Conservation (phyloP, 2,329 filamentous ascomycete genomes). For the Botrytis galanthina region DNA sequence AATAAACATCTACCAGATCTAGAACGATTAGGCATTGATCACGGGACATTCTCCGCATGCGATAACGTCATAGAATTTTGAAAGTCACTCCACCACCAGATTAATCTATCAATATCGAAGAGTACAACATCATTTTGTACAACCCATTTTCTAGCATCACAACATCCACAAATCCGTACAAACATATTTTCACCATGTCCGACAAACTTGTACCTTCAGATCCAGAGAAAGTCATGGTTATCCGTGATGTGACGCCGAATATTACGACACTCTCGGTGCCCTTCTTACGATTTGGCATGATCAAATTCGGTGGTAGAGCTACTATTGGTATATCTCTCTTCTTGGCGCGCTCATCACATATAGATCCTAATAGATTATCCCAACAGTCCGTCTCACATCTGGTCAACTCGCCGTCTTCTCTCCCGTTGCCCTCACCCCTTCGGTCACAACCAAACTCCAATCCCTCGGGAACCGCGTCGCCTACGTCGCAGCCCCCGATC, state of each 20-base stretch:
- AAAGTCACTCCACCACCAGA: background rate
- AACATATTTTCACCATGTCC: conserved; percentile 48
- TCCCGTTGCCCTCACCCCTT: conserved; percentile 78
- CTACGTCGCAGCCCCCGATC: conserved; percentile 85
- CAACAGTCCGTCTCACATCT: conserved; percentile 71
- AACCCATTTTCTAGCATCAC: background rate
- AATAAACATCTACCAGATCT: background rate
- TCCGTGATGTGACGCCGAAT: conserved; percentile 77
- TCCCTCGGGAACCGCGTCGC: conserved; percentile 68
- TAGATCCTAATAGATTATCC: conserved; percentile 10
- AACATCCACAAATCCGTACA: background rate
- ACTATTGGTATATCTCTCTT: conserved; percentile 66
- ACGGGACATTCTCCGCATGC: background rate
- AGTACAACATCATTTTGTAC: background rate
- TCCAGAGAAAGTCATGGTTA: conserved; percentile 83
- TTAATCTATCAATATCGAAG: background rate
- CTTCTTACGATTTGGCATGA: conserved; percentile 74
- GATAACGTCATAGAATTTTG: conserved; percentile 7
- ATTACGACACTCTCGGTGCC: conserved; percentile 79
- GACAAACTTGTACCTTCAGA: conserved; percentile 65
- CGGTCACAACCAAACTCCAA: conserved; percentile 62
- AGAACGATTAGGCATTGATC: background rate
- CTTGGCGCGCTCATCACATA: background rate
- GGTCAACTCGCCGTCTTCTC: conserved; percentile 87
- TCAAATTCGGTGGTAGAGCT: conserved; percentile 83